A percentile compares a stretch with the other conserved stretches of the same genome.
Conservation (phyloP, 106 monocot species). For the Vanilla planifolia region DNA sequence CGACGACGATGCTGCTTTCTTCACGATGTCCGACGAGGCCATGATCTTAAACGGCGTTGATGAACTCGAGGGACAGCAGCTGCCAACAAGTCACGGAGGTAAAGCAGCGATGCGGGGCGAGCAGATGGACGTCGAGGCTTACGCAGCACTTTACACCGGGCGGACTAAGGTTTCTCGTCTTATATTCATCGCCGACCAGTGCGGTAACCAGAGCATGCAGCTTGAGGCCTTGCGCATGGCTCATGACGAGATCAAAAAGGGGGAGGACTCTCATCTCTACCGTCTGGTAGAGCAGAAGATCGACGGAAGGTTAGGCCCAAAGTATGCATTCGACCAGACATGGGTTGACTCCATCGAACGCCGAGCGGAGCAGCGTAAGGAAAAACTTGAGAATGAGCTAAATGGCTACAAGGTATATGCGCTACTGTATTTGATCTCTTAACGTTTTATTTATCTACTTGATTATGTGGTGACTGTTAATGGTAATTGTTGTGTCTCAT, state of each 20-base stretch:
- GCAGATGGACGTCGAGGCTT: constrained; percentile 89
- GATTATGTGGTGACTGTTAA: not conserved
- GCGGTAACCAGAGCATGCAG: constrained; percentile 41
- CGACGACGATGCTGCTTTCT: constrained; percentile 37
- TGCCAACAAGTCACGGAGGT: not conserved
- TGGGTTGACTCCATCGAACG: constrained; percentile 71
- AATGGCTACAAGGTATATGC: constrained; percentile 78
- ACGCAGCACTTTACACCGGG: constrained; percentile 76
- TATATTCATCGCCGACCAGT: constrained; percentile 80
- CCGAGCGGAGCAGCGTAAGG: constrained; percentile 56
- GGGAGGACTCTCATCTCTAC: constrained; percentile 65
- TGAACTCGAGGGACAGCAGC: constrained; percentile 8
- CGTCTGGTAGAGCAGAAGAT: constrained; percentile 69
- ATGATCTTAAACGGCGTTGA: constrained; percentile 37
- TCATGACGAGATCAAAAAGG: constrained; percentile 86
- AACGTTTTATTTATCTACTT: not conserved
- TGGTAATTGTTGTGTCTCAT: constrained; percentile 1
- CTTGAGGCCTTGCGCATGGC: constrained; percentile 90
- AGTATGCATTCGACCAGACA: constrained; percentile 50
- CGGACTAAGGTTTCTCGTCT: constrained; percentile 67
- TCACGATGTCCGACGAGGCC: constrained; percentile 25
- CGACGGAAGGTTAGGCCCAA: constrained; percentile 45
- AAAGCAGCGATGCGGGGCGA: constrained; percentile 50
- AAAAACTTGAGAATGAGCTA: constrained; percentile 90
- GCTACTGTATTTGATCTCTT: not conserved